These are phyloP conservation scores for Mrakia hoshinonis DNA, from an alignment of 768 basidiomycete species.

Conservation along the genomic window DNA sequence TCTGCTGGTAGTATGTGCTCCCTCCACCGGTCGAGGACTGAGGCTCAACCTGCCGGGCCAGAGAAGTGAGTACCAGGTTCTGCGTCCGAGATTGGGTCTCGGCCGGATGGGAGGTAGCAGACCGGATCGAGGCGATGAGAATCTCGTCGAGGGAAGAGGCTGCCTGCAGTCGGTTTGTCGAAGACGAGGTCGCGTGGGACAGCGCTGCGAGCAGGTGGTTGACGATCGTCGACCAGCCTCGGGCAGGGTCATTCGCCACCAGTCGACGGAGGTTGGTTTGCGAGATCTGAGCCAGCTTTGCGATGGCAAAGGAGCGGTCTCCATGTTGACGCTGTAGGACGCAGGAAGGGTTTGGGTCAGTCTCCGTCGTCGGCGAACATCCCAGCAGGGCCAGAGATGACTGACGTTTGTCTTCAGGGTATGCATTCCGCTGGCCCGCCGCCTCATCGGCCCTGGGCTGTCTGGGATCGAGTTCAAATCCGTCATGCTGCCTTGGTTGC, in stretches of 20 bases:
- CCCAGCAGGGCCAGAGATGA: conserved; percentile 13
- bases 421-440: conserved; percentile 81
- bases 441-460: conserved; percentile 36
- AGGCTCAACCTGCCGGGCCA: conserved; percentile 61
- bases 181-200: conserved; percentile 57
- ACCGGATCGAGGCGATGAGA: conserved; percentile 52
- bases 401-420: conserved; percentile 67
- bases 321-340: conserved; percentile 41
- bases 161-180: conserved; percentile 73
- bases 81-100: conserved; percentile 66
- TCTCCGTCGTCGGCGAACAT: not conserved
- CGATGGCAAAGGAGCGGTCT: conserved; percentile 73
- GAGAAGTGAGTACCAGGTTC: conserved; percentile 71
- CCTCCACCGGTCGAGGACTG: conserved; percentile 30
- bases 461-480: conserved; percentile 7
- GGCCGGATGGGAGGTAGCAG: conserved; percentile 41
- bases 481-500: conserved; percentile 1
- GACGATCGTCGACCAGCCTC: conserved; percentile 78
- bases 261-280: conserved; percentile 79
- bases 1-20: conserved; percentile 42
- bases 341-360: not conserved
- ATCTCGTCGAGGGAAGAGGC: conserved; percentile 79
- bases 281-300: conserved; percentile 68
- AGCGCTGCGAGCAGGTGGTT: conserved; percentile 71
- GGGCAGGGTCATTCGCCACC: conserved; percentile 66